Conservation (phyloP, 2,329 filamentous ascomycete species). For the Epichloe uncinata region DNA sequence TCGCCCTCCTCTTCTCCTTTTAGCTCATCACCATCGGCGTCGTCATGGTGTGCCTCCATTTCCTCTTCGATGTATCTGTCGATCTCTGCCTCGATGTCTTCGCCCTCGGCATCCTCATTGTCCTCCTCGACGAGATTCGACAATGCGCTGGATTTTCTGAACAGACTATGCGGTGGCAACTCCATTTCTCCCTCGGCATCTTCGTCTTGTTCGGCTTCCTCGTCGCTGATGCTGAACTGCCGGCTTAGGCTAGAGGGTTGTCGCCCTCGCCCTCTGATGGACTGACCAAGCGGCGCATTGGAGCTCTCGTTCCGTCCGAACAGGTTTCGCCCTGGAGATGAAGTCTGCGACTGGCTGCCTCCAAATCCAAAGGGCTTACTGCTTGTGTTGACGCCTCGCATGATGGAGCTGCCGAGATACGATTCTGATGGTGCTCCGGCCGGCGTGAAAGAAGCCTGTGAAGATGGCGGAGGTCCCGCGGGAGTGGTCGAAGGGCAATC, state of each 20-base stretch:
- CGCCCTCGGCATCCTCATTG: conserved; percentile 14
- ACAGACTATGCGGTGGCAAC: conserved; percentile 20
- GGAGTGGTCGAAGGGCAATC: conserved; percentile 40
- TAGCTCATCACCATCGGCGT: conserved; percentile 22
- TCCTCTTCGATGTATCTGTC: conserved; percentile 23
- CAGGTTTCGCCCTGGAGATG: conserved; percentile 20
- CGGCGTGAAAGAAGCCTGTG: conserved; percentile 41
- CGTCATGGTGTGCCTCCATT: conserved; percentile 23
- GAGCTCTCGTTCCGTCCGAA: conserved; percentile 24
- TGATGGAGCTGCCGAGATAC: conserved; percentile 40
- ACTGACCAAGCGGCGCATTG: conserved; percentile 34
- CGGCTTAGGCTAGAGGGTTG: conserved; percentile 40
- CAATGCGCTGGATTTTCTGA: conserved; percentile 14
- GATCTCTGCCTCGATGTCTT: conserved; percentile 23
- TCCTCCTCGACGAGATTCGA: conserved; percentile 9
- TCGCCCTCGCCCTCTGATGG: conserved; percentile 27
- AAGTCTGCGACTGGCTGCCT: conserved; percentile 13
- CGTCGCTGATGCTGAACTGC: conserved; percentile 21
- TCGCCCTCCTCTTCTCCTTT: conserved; percentile 28
- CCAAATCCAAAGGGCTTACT: conserved; percentile 28
- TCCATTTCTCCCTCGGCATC: conserved; percentile 23
- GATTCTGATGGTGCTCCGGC: conserved; percentile 41
- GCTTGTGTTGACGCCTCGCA: conserved; percentile 27
- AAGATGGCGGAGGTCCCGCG: conserved; percentile 36
- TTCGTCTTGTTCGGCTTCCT: conserved; percentile 19